Evolutionary conservation across 768 basidiomycete species (phyloP).

Genomic region (Calocybe gangraenosa): DNA sequence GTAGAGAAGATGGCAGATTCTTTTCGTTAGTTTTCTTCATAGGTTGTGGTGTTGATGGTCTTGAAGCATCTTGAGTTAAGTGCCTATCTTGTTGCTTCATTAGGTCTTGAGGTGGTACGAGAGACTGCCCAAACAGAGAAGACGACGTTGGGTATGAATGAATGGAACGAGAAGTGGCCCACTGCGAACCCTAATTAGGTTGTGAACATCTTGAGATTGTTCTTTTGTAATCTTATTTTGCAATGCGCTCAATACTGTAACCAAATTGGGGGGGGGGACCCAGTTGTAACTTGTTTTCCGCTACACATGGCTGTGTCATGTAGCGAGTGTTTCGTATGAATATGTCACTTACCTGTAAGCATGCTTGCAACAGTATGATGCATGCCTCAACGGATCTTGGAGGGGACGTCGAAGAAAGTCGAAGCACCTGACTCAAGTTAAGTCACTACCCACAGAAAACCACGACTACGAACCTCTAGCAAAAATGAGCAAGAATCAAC

Average conservation of each 20-base stretch:
- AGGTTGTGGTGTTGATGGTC: conserved; percentile 2
- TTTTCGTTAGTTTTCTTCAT: conserved; percentile 1
- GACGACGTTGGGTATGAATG: conserved; percentile 34
- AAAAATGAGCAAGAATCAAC: conserved; percentile 46
- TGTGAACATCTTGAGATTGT: conserved; percentile 29
- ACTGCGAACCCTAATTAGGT: conserved; percentile 55
- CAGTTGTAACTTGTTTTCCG: conserved; percentile 38
- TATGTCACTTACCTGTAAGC: conserved; percentile 31
- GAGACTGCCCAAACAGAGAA: conserved; percentile 42
- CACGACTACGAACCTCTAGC: conserved; percentile 37
- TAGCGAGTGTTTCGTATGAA: not conserved
- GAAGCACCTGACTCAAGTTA: conserved; percentile 25
- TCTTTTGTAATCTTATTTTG: conserved; percentile 21
- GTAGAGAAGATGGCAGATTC: conserved; percentile 3
- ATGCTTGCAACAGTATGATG: conserved; percentile 38
- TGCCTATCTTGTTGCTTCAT: conserved; percentile 7
- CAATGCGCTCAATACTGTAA: conserved; percentile 28
- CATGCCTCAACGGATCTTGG: conserved; percentile 32
- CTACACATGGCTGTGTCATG: conserved; percentile 21
- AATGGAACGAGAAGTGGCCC: conserved; percentile 34
- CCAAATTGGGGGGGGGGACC: conserved; percentile 37
- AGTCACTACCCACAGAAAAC: conserved; percentile 1
- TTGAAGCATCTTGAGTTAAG: not conserved
- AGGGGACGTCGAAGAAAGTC: conserved; percentile 22
- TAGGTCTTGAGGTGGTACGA: conserved; percentile 20